Conservation (phyloP, 129 eudicot species). For the Scalesia atractyloides region DNA sequence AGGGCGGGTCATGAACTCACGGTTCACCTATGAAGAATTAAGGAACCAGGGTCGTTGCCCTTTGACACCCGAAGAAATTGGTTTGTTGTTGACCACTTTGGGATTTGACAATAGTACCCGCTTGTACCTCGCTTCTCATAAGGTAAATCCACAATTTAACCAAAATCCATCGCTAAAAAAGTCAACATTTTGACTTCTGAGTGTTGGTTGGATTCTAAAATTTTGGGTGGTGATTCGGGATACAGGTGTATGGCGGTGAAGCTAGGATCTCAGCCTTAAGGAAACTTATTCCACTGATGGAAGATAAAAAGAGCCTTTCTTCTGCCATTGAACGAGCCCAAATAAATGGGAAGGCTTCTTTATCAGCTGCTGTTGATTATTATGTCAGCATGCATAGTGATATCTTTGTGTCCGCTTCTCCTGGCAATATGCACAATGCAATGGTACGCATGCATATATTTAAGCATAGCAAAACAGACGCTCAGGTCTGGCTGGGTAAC, state of each 20-base stretch:
- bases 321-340: conserved; percentile 72
- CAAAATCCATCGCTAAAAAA: neutral
- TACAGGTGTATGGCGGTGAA: conserved; percentile 92
- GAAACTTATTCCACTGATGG: conserved; percentile 75
- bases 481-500: neutral
- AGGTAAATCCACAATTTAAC: conserved; percentile 48
- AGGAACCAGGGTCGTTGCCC: conserved; percentile 97
- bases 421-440: conserved; percentile 98
- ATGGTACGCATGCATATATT: conserved; percentile 54
- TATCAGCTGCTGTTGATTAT: conserved; percentile 93
- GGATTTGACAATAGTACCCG: conserved; percentile 89
- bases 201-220: neutral
- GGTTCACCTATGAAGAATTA: conserved; percentile 82
- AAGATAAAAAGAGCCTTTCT: conserved; percentile 90
- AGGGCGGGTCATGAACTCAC: conserved; percentile 87
- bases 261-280: conserved; percentile 71
- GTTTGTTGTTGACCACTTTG: conserved; percentile 75
- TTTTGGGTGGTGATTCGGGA: neutral
- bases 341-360: conserved; percentile 92
- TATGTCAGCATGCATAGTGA: conserved; percentile 94
- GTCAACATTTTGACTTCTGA: conserved; percentile 1
- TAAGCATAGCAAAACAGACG: neutral
- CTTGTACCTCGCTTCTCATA: conserved; percentile 94
- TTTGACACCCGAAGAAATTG: conserved; percentile 95
- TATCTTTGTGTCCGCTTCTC: conserved; percentile 94